Evolutionary conservation across 345 rosid genomes (phyloP).

Genomic region (Corymbia maculata): DNA sequence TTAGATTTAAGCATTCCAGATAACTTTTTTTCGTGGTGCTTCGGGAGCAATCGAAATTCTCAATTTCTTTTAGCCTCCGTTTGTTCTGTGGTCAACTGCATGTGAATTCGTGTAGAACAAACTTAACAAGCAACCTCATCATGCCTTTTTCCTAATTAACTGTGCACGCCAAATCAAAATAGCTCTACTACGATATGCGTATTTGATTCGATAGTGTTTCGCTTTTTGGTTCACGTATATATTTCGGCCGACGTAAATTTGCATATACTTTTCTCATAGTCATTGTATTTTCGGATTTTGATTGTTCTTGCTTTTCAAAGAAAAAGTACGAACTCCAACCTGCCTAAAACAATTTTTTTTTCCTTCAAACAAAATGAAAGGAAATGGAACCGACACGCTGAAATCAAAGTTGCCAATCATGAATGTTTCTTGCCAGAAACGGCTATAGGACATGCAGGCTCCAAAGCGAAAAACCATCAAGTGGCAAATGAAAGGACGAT

Average conservation of each 20-base stretch:
- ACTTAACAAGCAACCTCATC: not conserved
- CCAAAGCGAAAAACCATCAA: not conserved
- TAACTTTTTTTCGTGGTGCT: not conserved
- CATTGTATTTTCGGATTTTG: not conserved
- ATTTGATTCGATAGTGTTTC: not conserved
- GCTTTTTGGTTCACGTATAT: not conserved
- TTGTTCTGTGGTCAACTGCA: not conserved
- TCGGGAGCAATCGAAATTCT: not conserved
- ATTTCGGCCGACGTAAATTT: not conserved
- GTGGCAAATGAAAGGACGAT: not conserved
- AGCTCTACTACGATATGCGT: no score
- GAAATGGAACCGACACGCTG: not conserved
- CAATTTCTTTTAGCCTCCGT: not conserved
- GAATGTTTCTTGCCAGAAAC: not conserved
- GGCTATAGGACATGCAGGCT: not conserved
- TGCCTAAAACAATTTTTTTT: not conserved
- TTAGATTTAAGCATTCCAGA: not conserved
- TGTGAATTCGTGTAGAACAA: not conserved
- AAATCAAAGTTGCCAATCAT: not conserved
- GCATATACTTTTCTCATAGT: no score
- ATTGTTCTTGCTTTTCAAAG: not conserved
- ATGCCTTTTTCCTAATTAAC: not conserved
- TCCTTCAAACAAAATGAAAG: not conserved
- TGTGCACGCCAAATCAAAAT: not conserved
- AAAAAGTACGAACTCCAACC: not conserved